phyloP scores from a whole-genome alignment of 371 early-diverging fungal genomes.

The Mortierella sp. region DNA sequence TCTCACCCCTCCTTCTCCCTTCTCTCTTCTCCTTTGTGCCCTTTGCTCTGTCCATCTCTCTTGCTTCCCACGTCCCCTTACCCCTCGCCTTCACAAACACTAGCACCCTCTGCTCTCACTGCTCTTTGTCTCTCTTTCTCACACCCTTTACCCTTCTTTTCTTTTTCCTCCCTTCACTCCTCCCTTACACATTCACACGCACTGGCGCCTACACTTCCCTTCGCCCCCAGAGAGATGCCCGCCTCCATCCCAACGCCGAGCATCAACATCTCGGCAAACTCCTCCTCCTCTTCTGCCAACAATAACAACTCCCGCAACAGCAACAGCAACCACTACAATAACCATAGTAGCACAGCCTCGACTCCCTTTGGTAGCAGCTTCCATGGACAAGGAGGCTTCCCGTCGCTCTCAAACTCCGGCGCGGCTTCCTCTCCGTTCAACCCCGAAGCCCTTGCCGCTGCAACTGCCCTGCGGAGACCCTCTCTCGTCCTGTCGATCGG shows the following conservation, averaged over 20 bases:
- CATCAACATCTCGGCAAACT: slow-evolving; percentile 49
- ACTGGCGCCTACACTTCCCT: neutral
- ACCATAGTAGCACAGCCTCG: slow-evolving; percentile 4
- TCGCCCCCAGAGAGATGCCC: slow-evolving; percentile 28
- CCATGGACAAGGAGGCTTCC: slow-evolving; percentile 14
- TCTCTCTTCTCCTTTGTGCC: too few species aligned
- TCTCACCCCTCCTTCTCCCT: slow-evolving; percentile 11
- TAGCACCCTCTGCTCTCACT: slow-evolving; percentile 5
- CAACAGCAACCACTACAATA: neutral
- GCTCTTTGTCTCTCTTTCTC: slow-evolving; percentile 13
- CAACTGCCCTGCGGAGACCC: slow-evolving; percentile 46
- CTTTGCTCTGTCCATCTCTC: slow-evolving; percentile 11
- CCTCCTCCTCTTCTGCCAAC: slow-evolving; percentile 17
- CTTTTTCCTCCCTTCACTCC: neutral
- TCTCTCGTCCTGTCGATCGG: slow-evolving; percentile 52
- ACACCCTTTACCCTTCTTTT: neutral
- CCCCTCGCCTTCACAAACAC: neutral
- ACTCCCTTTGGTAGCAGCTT: slow-evolving; percentile 5
- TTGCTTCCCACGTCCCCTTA: neutral
- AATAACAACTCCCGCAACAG: neutral
- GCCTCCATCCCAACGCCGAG: slow-evolving; percentile 49
- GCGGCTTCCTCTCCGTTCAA: slow-evolving; percentile 45
- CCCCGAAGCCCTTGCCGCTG: slow-evolving; percentile 49
- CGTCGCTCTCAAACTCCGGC: slow-evolving; percentile 28
- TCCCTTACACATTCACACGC: neutral